Evolutionary conservation across 805 yeast genomes (phyloP), one percentile per base, ranked within the genome.

Genomic region (Wickerhamomyces silvicola): DNA sequence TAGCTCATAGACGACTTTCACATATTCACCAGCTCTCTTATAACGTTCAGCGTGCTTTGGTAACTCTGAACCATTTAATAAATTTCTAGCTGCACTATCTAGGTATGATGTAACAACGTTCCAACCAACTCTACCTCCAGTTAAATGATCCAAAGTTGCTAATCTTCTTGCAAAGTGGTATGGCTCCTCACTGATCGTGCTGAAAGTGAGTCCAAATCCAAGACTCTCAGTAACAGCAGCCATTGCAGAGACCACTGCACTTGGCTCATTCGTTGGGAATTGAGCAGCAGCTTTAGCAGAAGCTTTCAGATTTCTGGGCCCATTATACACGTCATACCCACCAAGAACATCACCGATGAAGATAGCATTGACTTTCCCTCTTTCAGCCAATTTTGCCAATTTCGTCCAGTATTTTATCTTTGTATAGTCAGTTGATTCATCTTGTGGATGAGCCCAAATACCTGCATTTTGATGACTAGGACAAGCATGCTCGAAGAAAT

Each of bases 61-160:
- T 13, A 57, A 53, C 3, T 43, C 35, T 21, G 49, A 54, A 5
- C 53, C 55, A 27, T 59, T 58, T 21, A 54, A 38, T 16, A 57
- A 42, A 35, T 60, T 58, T 37, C 59, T 42, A 9, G 66, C 59
- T 5, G 68, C 68, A 39, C 60, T 52, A 27, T 62, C 65, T 27
- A 61, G 41, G 32, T 59, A 60, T 2, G 64, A 56, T 8, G 64
- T 54, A 14, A 62, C 68, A 14, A 62, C 54, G 35, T 62, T 62
- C 68, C 68, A 62, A 16, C 67, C 68, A 33, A 62, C 38, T 41
- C 68, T 50, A 10, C 68, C 68, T 13, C 50, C 51, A 10, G 64
- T 54, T 33, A 63, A 48, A 38, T 62, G 68, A 33, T 62, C 68
- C 24, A 62, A 47, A 5, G 68, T 62, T 5, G 66, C 62, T 32